Percentiles rank a stretch among this genome's conserved stretches.
These are phyloP conservation scores for Gonapodya sp. DNA, from an alignment of 192 early-diverging fungal genomes.

Conservation along the genomic window DNA sequence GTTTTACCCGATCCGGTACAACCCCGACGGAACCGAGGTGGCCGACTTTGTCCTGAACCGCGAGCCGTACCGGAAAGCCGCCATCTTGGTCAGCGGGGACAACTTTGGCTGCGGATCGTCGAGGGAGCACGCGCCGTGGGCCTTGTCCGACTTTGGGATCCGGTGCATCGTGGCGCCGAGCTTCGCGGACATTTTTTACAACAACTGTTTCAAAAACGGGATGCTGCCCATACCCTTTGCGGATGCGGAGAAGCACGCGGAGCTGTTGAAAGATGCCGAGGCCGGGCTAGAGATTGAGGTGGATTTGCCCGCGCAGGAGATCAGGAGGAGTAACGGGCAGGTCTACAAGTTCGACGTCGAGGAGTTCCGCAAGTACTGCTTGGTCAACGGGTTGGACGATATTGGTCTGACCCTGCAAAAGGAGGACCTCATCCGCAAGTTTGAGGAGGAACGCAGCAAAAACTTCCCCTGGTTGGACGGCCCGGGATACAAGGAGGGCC, in stretches of 20 bases:
- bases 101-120: constrained; percentile 64
- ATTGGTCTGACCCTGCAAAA: constrained; percentile 63
- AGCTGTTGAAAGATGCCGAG: constrained; percentile 33
- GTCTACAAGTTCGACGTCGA: constrained; percentile 47
- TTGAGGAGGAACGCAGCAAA: constrained; percentile 36
- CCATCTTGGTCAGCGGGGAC: constrained; percentile 45
- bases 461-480: constrained; percentile 62
- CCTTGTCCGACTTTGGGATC: constrained; percentile 62
- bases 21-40: constrained; percentile 27
- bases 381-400: constrained; percentile 62
- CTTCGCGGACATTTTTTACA: constrained; percentile 66
- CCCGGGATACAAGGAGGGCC: background rate
- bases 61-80: constrained; percentile 33
- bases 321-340: constrained; percentile 29
- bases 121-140: constrained; percentile 68
- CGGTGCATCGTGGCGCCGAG: constrained; percentile 54
- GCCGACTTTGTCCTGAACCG: constrained; percentile 55
- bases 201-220: constrained; percentile 63
- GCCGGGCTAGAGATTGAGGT: constrained; percentile 36
- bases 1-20: constrained; percentile 51
- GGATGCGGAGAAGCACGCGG: constrained; percentile 20
- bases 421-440: constrained; percentile 32
- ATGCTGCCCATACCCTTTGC: constrained; percentile 47
- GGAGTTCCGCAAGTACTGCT: constrained; percentile 45
- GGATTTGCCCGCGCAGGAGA: constrained; percentile 41